Conservation (phyloP, 192 early-diverging fungal genomes). For the Dissophora ornata region DNA sequence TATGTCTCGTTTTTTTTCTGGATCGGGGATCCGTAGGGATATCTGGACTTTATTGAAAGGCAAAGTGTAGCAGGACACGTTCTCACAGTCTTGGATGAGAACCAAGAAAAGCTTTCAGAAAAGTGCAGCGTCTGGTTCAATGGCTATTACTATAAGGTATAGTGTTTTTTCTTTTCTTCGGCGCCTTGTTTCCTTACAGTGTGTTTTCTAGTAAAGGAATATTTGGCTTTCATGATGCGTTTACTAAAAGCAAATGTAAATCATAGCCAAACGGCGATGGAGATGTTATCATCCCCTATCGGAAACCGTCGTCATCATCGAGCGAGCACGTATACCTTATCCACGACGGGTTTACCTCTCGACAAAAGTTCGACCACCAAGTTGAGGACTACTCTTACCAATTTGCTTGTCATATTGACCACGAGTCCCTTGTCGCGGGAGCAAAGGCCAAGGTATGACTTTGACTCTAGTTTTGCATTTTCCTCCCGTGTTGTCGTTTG, state of each 20-base stretch:
- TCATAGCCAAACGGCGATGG: conserved; percentile 57
- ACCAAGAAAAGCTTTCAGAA: conserved; percentile 29
- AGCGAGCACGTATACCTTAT: conserved; percentile 36
- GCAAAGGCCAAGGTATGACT: conserved; percentile 42
- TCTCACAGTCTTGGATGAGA: conserved; percentile 57
- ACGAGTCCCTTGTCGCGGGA: conserved; percentile 52
- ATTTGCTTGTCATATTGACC: conserved; percentile 58
- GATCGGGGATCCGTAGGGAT: no score
- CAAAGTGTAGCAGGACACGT: conserved; percentile 61
- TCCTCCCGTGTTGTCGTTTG: no score
- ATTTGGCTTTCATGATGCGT: no score
- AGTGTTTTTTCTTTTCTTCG: neutral
- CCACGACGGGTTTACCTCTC: conserved; percentile 55
- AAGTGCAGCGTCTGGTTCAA: conserved; percentile 52
- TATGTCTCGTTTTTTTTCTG: no score
- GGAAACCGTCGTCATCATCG: conserved; percentile 3
- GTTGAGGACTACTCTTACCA: conserved; percentile 53
- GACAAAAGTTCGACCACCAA: conserved; percentile 28
- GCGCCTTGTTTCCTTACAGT: neutral
- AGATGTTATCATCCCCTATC: conserved; percentile 58
- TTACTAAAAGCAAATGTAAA: no score
- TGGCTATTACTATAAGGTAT: conserved; percentile 56
- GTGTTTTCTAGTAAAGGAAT: neutral
- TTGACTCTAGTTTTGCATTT: no score
- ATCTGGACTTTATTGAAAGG: conserved; percentile 52